Percentiles rank a stretch among this genome's conserved stretches.
Conservation (phyloP, 176 grass and related monocot species). For the Elymus sibiricus region DNA sequence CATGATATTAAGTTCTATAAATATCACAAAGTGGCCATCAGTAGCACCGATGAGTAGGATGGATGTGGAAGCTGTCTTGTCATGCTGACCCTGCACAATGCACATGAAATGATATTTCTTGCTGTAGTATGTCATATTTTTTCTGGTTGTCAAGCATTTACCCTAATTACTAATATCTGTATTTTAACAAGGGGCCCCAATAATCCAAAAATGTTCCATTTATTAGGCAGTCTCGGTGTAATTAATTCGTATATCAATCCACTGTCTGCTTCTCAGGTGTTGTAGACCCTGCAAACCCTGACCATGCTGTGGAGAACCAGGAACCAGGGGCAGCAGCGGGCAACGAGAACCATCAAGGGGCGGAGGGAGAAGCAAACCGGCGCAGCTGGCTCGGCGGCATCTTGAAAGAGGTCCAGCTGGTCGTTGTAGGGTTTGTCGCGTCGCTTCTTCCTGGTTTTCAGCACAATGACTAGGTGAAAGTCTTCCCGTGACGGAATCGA, state of each 20-base stretch:
- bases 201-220: not conserved
- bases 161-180: not conserved
- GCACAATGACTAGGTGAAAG: conserved; percentile 59
- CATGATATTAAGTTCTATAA: not conserved
- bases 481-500: not conserved
- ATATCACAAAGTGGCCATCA: not conserved
- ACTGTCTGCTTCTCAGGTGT: conserved; percentile 25
- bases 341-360: conserved; percentile 51
- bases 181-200: not conserved
- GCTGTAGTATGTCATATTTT: not conserved
- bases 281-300: conserved; percentile 54
- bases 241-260: not conserved
- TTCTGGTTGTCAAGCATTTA: not conserved
- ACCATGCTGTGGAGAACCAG: conserved; percentile 55
- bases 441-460: conserved; percentile 91
- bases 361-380: conserved; percentile 36
- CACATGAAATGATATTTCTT: conserved; percentile 11
- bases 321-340: conserved; percentile 47
- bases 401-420: conserved; percentile 80
- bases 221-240: not conserved
- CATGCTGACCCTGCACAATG: not conserved
- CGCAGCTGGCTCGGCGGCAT: conserved; percentile 61
- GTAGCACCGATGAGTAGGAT: not conserved
- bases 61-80: not conserved
- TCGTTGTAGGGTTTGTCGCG: conserved; percentile 76